Base-by-base conservation (phyloP, 352 stramenopile genomes). In the Phytophthora sojae region DNA sequence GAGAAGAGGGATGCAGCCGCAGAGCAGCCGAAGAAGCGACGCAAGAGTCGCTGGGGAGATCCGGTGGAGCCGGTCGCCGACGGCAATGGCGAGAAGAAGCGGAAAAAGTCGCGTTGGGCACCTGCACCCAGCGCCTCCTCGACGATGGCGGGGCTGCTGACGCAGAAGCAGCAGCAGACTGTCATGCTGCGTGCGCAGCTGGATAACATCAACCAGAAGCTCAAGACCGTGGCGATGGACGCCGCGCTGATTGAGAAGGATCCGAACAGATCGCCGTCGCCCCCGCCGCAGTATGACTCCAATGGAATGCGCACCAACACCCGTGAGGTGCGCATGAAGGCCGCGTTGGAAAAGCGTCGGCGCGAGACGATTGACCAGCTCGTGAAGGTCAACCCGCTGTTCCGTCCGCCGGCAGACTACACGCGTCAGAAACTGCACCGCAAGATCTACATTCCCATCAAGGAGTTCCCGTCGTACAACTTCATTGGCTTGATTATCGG, bases 401-500 rank as follows among this genome's bases (percentile, higher is more conserved):
- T 93, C 53, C 90, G 88, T 4, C 89, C 88, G 14, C 90, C 92
- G 6, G 82, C 91, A 0, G 91, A 96, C 64, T 96, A 99, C 67
- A 86, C 95, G 56, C 94, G 91, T 56, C 85, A 95, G 62, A 99
- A 99, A 82, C 84, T 98, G 56, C 91, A 83, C 52, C 93, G 96
- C 42, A 99, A 99, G 82, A 96, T 99, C 64, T 98, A 98, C 69
- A 99, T 99, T 76, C 98, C 98, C 0, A 85, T 99, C 45, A 96
- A 99, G 47, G 94, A 99, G 45, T 99, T 98, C 86, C 98, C 98
- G 0, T 96, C 89, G 5, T 99, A 99, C 85, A 99, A 99, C 80
- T 99, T 99, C 78, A 99, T 99, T 54, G 98, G 97, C 3, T 78
- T 99, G 32, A 99, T 99, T 77, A 99, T 99, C 60, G 98, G 98